Evolutionary conservation across 805 yeast genomes (phyloP).

Genomic region (Wickerhamiella brachini): DNA sequence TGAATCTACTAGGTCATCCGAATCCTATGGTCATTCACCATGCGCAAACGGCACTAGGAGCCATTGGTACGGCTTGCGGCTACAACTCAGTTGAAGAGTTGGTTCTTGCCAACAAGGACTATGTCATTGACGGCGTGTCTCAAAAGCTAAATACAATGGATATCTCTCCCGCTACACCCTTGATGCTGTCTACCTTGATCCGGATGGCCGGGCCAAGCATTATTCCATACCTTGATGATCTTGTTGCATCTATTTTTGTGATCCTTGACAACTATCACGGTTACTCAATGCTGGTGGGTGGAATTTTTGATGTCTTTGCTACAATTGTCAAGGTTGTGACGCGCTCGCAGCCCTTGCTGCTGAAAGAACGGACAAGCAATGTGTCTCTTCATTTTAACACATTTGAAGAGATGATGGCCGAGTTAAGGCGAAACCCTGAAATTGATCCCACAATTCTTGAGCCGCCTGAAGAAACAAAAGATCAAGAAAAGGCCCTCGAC

Average conservation of each 20-base stretch:
- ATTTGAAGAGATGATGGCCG: constrained; percentile 15
- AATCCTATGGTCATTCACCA: constrained; percentile 32
- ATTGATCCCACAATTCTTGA: constrained; percentile 4
- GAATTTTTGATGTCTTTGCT: constrained; percentile 53
- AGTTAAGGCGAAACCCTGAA: constrained; percentile 16
- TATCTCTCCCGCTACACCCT: constrained; percentile 60
- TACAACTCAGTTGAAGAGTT: constrained; percentile 37
- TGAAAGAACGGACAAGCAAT: background rate
- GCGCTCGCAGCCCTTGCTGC: background rate
- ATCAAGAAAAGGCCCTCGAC: constrained; percentile 11
- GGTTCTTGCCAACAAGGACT: constrained; percentile 60
- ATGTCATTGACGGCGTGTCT: constrained; percentile 67
- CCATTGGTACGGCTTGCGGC: constrained; percentile 40
- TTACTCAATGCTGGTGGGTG: constrained; percentile 55
- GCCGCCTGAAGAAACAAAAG: constrained; percentile 12
- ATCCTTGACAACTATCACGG: constrained; percentile 78
- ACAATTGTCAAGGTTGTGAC: constrained; percentile 11
- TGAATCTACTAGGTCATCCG: constrained; percentile 55
- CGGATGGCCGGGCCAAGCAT: constrained; percentile 56
- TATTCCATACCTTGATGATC: constrained; percentile 54
- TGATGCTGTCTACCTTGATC: constrained; percentile 54
- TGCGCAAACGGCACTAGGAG: constrained; percentile 39
- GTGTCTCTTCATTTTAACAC: constrained; percentile 3
- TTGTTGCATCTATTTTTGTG: constrained; percentile 59
- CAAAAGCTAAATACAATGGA: constrained; percentile 52